phyloP scores from a whole-genome alignment of 1,284 basidiomycete genomes.

The Fereydounia khargensis region DNA sequence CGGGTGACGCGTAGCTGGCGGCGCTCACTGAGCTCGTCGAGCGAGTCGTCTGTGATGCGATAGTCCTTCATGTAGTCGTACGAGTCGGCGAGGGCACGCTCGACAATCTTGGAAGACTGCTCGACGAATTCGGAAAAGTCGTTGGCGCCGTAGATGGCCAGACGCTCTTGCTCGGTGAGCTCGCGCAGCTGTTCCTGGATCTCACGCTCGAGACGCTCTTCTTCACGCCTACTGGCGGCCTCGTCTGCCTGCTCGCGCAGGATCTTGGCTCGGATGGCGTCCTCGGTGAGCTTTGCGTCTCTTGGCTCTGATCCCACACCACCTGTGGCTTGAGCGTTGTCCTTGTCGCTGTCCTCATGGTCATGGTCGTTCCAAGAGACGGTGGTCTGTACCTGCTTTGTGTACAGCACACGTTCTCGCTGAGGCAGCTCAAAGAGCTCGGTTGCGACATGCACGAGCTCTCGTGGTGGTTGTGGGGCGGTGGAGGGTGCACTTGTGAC shows the following conservation, averaged over 20 bases:
- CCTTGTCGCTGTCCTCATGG: constrained; percentile 61
- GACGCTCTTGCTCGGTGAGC: constrained; percentile 77
- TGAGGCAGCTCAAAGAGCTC: constrained; percentile 83
- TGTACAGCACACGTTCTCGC: constrained; percentile 84
- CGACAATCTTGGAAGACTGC: constrained; percentile 88
- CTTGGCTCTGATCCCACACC: constrained; percentile 14
- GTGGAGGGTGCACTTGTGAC: constrained; percentile 6
- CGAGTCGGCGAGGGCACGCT: constrained; percentile 88
- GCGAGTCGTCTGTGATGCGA: constrained; percentile 71
- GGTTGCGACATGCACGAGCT: constrained; percentile 72
- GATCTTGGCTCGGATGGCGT: constrained; percentile 19
- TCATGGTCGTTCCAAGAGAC: constrained; percentile 58
- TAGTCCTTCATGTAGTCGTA: constrained; percentile 98
- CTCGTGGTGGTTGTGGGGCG: constrained; percentile 63
- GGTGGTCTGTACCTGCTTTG: constrained; percentile 87
- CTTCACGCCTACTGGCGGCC: constrained; percentile 59
- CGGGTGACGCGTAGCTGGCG: constrained; percentile 25
- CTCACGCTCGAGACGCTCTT: constrained; percentile 65
- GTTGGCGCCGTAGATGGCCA: constrained; percentile 75
- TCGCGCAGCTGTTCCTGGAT: constrained; percentile 81
- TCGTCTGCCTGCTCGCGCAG: constrained; percentile 48
- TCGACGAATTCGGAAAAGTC: constrained; percentile 93
- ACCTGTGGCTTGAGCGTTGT: constrained; percentile 65
- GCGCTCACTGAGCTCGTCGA: constrained; percentile 3
- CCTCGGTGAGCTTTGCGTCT: constrained; percentile 10